Evolutionary conservation across 208 protist species (phyloP).

Genomic region (Baffinella frigidus): DNA sequence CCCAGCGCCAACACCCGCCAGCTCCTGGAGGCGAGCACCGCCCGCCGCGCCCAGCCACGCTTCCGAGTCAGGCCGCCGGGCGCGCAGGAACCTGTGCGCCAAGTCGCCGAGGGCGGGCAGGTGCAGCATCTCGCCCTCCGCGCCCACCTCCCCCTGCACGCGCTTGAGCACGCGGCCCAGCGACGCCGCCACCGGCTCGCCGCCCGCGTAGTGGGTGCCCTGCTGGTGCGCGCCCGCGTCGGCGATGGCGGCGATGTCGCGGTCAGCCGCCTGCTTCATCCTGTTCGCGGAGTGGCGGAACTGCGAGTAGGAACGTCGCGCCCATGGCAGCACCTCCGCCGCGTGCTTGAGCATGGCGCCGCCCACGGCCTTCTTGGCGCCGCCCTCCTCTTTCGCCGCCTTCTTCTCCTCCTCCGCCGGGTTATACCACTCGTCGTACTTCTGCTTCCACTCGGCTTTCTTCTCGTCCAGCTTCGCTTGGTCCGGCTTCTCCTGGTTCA

Average conservation of each 20-base stretch:
- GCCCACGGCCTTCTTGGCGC: neutral
- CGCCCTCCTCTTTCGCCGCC: neutral
- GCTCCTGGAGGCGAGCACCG: neutral
- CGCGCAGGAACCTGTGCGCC: neutral
- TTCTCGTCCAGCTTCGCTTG: too few relatives aligned
- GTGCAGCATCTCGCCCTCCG: neutral
- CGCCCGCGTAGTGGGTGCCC: neutral
- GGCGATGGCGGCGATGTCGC: neutral
- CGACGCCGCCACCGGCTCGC: neutral
- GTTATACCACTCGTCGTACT: slow-evolving; percentile 39
- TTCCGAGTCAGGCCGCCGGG: neutral
- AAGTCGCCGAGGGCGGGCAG: neutral
- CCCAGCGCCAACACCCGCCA: neutral
- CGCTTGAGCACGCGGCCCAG: neutral
- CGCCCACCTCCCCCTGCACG: neutral
- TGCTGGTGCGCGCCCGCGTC: neutral
- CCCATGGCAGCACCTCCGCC: neutral
- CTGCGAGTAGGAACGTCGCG: neutral
- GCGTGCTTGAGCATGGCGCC: neutral
- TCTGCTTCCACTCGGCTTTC: neutral
- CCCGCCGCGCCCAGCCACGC: neutral
- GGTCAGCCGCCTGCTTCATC: neutral
- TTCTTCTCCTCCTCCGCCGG: neutral
- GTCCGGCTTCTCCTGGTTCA: too few relatives aligned
- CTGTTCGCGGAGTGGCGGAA: neutral